Conservation (phyloP, 2,329 filamentous ascomycete genomes). For the Cladosporium sp. region DNA sequence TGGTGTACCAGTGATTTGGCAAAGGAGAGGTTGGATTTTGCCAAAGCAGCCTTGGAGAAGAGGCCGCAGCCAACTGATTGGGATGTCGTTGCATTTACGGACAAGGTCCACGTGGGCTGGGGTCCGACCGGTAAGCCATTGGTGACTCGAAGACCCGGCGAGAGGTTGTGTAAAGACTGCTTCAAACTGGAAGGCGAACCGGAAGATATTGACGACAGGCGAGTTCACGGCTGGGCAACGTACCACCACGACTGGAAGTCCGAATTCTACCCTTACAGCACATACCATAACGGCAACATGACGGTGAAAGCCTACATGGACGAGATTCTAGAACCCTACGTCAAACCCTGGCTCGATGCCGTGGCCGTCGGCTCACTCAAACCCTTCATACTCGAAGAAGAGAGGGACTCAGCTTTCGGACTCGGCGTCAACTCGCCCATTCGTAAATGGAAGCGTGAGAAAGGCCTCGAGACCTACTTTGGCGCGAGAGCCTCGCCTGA, state of each 20-base stretch:
- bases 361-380: background rate
- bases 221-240: conserved; percentile 2
- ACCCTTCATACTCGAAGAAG: conserved; percentile 2
- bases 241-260: conserved; percentile 3
- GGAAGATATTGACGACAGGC: background rate
- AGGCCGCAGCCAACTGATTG: background rate
- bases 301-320: conserved; percentile 1
- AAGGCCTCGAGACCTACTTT: background rate
- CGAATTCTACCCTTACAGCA: conserved; percentile 7
- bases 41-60: background rate
- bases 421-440: background rate
- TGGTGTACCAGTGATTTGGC: conserved; percentile 5
- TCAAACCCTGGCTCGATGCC: conserved; percentile 6
- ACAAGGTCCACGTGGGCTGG: conserved; percentile 7
- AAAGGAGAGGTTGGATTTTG: background rate
- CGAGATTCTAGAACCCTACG: background rate
- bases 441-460: background rate
- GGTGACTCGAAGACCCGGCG: background rate
- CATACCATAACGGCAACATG: conserved; percentile 9
- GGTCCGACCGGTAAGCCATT: background rate
- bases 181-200: conserved; percentile 2
- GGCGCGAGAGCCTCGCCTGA: conserved; percentile 3
- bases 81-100: background rate
- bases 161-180: conserved; percentile 1
- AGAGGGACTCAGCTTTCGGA: background rate